phyloP scores from a whole-genome alignment of 768 basidiomycete species.

The Rhizopogon vesiculosus region DNA sequence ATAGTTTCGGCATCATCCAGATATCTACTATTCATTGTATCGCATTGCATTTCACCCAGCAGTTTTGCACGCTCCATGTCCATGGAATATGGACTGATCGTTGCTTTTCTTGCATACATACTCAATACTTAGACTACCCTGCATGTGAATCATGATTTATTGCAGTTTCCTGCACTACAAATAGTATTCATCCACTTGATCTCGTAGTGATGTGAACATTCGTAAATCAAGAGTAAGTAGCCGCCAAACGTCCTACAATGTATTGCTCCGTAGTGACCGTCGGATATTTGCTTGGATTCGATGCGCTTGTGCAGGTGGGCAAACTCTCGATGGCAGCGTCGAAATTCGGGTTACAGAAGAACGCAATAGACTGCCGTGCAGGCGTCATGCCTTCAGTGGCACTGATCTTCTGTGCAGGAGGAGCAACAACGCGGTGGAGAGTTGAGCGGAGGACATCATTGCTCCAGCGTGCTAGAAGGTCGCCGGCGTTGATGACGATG shows the following conservation, averaged over 20 bases:
- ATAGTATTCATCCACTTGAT: neutral
- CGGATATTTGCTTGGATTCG: constrained; percentile 61
- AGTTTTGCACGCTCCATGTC: constrained; percentile 11
- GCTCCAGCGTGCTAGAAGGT: constrained; percentile 79
- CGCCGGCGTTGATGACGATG: constrained; percentile 80
- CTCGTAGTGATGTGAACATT: neutral
- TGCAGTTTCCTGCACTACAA: neutral
- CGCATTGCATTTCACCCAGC: constrained; percentile 7
- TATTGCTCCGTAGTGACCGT: constrained; percentile 71
- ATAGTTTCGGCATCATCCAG: constrained; percentile 4
- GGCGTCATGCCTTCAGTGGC: constrained; percentile 55
- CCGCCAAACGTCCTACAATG: constrained; percentile 65
- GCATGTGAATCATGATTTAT: neutral
- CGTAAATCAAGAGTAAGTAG: constrained; percentile 44
- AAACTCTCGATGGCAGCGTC: constrained; percentile 64
- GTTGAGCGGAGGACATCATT: constrained; percentile 78
- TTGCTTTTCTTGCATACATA: constrained; percentile 10
- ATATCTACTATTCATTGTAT: constrained; percentile 7
- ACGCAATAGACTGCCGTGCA: constrained; percentile 74
- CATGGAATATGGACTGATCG: constrained; percentile 11
- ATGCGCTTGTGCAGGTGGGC: constrained; percentile 44
- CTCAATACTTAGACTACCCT: constrained; percentile 6
- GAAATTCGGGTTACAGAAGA: constrained; percentile 84
- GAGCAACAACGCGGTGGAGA: constrained; percentile 78
- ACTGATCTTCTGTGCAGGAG: constrained; percentile 45